A percentile compares a stretch with the other conserved stretches of the same genome.
Conservation (phyloP, 176 grass and related monocot species). For the Lolium rigidum region DNA sequence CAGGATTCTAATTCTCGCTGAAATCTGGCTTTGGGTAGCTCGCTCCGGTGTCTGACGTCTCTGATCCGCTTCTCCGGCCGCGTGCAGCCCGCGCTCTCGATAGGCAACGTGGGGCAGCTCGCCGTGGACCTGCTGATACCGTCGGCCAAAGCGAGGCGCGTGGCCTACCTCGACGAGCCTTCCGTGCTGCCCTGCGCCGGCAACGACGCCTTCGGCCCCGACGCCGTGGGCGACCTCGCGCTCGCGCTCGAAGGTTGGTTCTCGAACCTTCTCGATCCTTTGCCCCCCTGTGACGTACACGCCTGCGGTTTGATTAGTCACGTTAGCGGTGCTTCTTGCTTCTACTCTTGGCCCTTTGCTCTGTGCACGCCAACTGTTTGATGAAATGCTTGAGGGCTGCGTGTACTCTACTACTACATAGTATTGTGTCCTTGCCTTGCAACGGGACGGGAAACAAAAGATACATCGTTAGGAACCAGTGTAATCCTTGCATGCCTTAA, state of each 20-base stretch:
- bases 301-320: constrained; percentile 28
- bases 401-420: not conserved
- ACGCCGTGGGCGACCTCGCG: constrained; percentile 69
- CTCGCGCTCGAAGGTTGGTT: constrained; percentile 72
- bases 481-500: not conserved
- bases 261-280: not conserved
- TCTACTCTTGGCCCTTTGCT: not conserved
- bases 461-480: not conserved
- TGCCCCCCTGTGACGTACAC: not conserved
- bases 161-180: constrained; percentile 79
- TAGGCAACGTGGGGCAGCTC: constrained; percentile 98
- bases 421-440: not conserved
- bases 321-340: not conserved
- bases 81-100: constrained; percentile 88
- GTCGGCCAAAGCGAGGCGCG: constrained; percentile 60
- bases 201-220: constrained; percentile 86
- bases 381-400: constrained; percentile 34
- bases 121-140: constrained; percentile 81
- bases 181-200: constrained; percentile 86
- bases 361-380: constrained; percentile 44
- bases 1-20: not conserved
- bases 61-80: not conserved
- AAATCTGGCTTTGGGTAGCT: constrained; percentile 22
- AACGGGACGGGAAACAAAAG: not conserved
- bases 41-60: not conserved